Conservation (phyloP, 1,284 basidiomycete species). For the Cutaneotrichosporon sp. region DNA sequence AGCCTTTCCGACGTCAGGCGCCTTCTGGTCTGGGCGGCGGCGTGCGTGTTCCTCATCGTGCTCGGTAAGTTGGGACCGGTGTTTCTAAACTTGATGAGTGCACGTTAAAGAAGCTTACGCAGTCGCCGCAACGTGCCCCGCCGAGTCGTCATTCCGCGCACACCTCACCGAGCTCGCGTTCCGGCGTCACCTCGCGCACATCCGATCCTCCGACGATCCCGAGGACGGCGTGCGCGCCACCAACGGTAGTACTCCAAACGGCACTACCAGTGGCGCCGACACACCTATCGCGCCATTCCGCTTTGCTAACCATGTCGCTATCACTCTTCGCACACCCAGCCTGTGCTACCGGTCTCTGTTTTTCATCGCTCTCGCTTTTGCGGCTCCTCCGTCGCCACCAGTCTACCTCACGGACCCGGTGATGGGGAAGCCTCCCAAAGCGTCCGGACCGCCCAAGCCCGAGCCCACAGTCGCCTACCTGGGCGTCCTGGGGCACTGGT, state of each 20-base stretch:
- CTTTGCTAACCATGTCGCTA: slow-evolving; percentile 84
- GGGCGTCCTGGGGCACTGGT: slow-evolving; percentile 47
- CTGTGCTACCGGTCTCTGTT: slow-evolving; percentile 42
- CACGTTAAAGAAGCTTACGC: slow-evolving; percentile 12
- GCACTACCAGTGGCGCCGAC: slow-evolving; percentile 45
- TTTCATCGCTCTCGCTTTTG: slow-evolving; percentile 75
- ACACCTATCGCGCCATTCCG: slow-evolving; percentile 62
- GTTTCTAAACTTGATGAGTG: background rate
- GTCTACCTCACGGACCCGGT: slow-evolving; percentile 42
- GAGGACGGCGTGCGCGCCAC: slow-evolving; percentile 40
- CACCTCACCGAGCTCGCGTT: slow-evolving; percentile 95
- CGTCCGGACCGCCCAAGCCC: slow-evolving; percentile 18
- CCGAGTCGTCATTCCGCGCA: slow-evolving; percentile 84
- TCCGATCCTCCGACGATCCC: slow-evolving; percentile 63
- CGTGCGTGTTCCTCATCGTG: slow-evolving; percentile 36
- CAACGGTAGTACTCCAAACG: slow-evolving; percentile 25
- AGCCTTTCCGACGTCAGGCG: slow-evolving; percentile 32
- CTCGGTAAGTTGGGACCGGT: slow-evolving; percentile 31
- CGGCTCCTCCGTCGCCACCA: slow-evolving; percentile 50
- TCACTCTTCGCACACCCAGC: slow-evolving; percentile 89
- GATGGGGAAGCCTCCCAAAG: slow-evolving; percentile 18
- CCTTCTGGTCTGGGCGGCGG: slow-evolving; percentile 40
- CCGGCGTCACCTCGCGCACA: slow-evolving; percentile 82
- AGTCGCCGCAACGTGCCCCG: slow-evolving; percentile 93
- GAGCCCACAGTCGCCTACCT: slow-evolving; percentile 41